phyloP scores from a whole-genome alignment of 2,329 filamentous ascomycete species.

The Epichloe coenophiala region DNA sequence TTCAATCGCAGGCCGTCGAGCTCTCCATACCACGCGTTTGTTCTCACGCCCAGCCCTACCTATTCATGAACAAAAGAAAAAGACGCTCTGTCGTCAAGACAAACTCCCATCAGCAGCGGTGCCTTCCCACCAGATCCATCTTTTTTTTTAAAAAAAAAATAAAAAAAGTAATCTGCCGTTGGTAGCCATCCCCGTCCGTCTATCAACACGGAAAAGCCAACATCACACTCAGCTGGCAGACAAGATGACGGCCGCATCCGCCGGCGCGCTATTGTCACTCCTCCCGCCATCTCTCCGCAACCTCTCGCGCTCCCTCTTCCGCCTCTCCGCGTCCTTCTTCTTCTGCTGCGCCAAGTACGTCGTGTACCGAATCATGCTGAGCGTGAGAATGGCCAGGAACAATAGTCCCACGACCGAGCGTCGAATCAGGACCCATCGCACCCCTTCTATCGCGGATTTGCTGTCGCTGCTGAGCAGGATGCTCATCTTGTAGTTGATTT shows the following conservation, averaged over 20 bases:
- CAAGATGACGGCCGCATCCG: slow-evolving; percentile 43
- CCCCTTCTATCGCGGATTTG: slow-evolving; percentile 79
- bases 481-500: slow-evolving; percentile 93
- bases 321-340: slow-evolving; percentile 31
- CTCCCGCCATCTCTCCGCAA: slow-evolving; percentile 29
- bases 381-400: slow-evolving; percentile 49
- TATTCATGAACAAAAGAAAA: no score
- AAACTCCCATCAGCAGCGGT: no score
- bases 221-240: slow-evolving; percentile 34
- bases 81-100: no score
- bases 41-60: no score
- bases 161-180: no score
- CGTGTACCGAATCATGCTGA: slow-evolving; percentile 45
- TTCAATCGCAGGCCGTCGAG: no score
- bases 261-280: slow-evolving; percentile 30
- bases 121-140: no score
- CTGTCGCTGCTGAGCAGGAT: slow-evolving; percentile 80
- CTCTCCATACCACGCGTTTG: no score
- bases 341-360: slow-evolving; percentile 40
- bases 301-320: slow-evolving; percentile 29
- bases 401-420: slow-evolving; percentile 51
- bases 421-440: slow-evolving; percentile 71
- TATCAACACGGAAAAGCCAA: no score
- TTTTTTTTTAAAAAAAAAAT: no score
- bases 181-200: no score